Base-by-base conservation (phyloP, 805 yeast genomes). In the Barnettozyma pratensis region DNA sequence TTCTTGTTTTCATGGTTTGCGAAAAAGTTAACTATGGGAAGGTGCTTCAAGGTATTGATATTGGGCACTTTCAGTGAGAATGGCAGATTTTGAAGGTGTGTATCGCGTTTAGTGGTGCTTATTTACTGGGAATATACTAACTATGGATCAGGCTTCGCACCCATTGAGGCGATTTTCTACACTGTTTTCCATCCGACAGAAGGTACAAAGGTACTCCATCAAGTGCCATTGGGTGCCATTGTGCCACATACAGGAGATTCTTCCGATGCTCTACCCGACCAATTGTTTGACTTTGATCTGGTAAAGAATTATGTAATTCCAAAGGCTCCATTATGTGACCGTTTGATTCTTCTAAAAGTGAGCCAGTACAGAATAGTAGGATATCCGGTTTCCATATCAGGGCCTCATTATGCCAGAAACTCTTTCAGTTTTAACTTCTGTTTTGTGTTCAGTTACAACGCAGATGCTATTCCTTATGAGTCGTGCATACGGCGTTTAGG, bases 121-220 rank as follows among this genome's bases (percentile, higher is more conserved):
- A 9, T 5, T 5, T 4, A 11, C 19, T 28, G 9, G 5, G 9
- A 9, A 32, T 1, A 4, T 38, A 37, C 42, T 46, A 46, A 46
- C 45, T n/a, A 27, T 28, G 4, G 11, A 3, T 6, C 89, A 64
- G 96, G 96, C 25, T 90, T 91, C 61, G 85, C 84, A 6, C 96
- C 96, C n/a, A 89, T 94, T 14, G 74, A 80, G 49, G 94, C 97
- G 2, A 73, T 90, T 41, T 91, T 94, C 64, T 94, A 88, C 65
- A 82, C 97, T 0, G 88, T 87, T 0, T 94, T 94, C 67, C 97
- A 94, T 59, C 97, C 97, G 0, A 87, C 94, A 0, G 96, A 90
- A 60, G 99, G 99, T 1, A 85, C 98, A 0, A 89, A 90, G 66
- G 91, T 92, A 6, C 77, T 87, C 5, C 87, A 86, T 59, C 97